Conservation (phyloP, 345 rosid species). For the Psidium guajava region DNA sequence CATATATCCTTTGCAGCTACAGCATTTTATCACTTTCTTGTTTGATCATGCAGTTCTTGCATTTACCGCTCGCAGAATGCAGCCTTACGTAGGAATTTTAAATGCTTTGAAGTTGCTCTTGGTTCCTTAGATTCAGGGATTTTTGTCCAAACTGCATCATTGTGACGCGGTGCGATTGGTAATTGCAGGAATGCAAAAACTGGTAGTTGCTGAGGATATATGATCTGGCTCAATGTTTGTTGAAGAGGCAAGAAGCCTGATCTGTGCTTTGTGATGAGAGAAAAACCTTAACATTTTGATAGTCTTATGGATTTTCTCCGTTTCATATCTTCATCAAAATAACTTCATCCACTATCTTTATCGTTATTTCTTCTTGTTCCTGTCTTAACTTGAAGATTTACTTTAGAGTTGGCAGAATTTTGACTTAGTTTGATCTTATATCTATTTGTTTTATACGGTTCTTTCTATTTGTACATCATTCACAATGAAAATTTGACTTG, state of each 20-base stretch:
- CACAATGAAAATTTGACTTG: not conserved
- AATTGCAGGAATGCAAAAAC: conserved; percentile 62
- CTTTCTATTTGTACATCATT: not conserved
- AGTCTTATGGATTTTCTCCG: not conserved
- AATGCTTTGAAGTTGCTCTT: conserved; percentile 13
- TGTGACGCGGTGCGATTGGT: conserved; percentile 63
- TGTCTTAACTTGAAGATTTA: not conserved
- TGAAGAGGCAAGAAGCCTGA: conserved; percentile 48
- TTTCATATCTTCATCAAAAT: not conserved
- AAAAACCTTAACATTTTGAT: not conserved
- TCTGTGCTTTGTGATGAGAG: conserved; percentile 12
- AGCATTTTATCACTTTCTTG: not conserved
- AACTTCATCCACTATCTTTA: not conserved
- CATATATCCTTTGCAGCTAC: conserved; percentile 20
- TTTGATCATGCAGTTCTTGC: not conserved
- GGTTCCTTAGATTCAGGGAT: conserved; percentile 19
- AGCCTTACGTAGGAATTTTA: conserved; percentile 9
- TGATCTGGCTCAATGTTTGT: conserved; percentile 50
- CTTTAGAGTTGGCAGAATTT: not conserved
- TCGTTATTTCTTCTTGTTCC: not conserved
- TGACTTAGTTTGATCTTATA: not conserved
- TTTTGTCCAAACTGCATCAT: conserved; percentile 22
- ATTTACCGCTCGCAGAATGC: conserved; percentile 33
- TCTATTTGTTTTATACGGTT: not conserved
- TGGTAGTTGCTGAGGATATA: conserved; percentile 48